These are phyloP conservation scores for Aspergillus neotritici DNA, from an alignment of 2,329 filamentous ascomycete species.

Conservation along the genomic window DNA sequence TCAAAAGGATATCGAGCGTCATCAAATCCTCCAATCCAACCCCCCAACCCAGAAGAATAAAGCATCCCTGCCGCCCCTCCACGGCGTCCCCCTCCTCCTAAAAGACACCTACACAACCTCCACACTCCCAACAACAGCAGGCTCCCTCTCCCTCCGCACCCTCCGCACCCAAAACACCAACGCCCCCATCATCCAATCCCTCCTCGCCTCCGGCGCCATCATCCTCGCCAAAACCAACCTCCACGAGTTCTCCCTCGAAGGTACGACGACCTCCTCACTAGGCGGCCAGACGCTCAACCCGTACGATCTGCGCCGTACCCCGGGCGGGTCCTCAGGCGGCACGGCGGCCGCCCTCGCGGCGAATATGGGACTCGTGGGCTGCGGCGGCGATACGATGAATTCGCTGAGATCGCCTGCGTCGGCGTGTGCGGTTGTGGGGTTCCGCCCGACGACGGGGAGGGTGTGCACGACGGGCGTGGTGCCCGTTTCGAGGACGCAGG, in stretches of 20 bases:
- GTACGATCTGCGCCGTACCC: slow-evolving; percentile 60
- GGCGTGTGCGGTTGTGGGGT: slow-evolving; percentile 56
- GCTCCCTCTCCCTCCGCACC: slow-evolving; percentile 46
- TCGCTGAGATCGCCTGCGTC: slow-evolving; percentile 57
- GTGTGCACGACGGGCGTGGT: slow-evolving; percentile 49
- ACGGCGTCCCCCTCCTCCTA: slow-evolving; percentile 57
- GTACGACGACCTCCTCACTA: slow-evolving; percentile 56
- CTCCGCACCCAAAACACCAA: slow-evolving; percentile 39
- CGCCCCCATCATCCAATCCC: slow-evolving; percentile 47
- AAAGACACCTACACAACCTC: slow-evolving; percentile 60
- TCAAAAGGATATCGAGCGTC: slow-evolving; percentile 14
- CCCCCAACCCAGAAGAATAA: neutral
- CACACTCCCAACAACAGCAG: slow-evolving; percentile 55
- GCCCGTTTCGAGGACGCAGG: slow-evolving; percentile 54
- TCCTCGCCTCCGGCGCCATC: slow-evolving; percentile 50
- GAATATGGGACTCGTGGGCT: slow-evolving; percentile 54
- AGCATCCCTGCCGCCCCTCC: slow-evolving; percentile 35
- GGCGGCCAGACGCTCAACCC: slow-evolving; percentile 62
- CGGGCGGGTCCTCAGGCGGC: slow-evolving; percentile 60
- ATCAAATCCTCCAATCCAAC: neutral
- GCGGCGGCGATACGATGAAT: slow-evolving; percentile 59
- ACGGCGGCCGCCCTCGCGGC: slow-evolving; percentile 56
- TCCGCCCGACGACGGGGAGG: slow-evolving; percentile 53
- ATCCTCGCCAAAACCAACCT: slow-evolving; percentile 58
- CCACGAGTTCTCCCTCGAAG: slow-evolving; percentile 61